Evolutionary conservation across 768 basidiomycete species (phyloP).

Genomic region (Lentinus brumalis): DNA sequence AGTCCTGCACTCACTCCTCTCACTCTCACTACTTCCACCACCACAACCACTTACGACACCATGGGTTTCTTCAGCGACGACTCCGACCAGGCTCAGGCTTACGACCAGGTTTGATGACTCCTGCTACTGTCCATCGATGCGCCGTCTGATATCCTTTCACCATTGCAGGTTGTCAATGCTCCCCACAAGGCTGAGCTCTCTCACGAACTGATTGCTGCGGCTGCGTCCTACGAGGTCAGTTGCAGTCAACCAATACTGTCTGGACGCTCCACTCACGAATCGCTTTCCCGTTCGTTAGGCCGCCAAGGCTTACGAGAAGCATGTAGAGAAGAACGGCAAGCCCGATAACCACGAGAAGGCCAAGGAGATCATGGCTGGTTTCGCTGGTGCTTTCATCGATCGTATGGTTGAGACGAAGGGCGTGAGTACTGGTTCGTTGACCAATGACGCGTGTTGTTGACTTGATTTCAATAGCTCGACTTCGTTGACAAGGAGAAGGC

Average conservation of each 20-base stretch:
- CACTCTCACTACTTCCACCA: constrained; percentile 23
- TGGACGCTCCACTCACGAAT: background rate
- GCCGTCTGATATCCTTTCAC: background rate
- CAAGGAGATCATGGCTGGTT: constrained; percentile 62
- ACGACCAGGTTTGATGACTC: constrained; percentile 37
- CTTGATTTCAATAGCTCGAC: constrained; percentile 38
- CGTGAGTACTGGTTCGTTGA: constrained; percentile 30
- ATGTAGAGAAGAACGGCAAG: constrained; percentile 50
- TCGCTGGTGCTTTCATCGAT: constrained; percentile 55
- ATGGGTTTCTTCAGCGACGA: constrained; percentile 48
- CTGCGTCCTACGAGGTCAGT: constrained; percentile 63
- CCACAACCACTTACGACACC: constrained; percentile 20
- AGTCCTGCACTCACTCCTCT: constrained; percentile 18
- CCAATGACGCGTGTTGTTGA: background rate
- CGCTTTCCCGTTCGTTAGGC: constrained; percentile 41
- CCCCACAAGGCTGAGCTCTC: constrained; percentile 60
- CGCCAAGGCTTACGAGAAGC: constrained; percentile 62
- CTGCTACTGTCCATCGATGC: background rate
- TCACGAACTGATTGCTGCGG: constrained; percentile 69
- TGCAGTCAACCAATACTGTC: background rate
- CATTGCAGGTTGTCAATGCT: constrained; percentile 44
- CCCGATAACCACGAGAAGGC: constrained; percentile 52
- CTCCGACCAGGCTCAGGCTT: constrained; percentile 45
- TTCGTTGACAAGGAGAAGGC: constrained; percentile 45
- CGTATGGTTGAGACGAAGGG: constrained; percentile 60